Base-by-base conservation (phyloP, 192 early-diverging fungal species). In the Coemansia sp. region DNA sequence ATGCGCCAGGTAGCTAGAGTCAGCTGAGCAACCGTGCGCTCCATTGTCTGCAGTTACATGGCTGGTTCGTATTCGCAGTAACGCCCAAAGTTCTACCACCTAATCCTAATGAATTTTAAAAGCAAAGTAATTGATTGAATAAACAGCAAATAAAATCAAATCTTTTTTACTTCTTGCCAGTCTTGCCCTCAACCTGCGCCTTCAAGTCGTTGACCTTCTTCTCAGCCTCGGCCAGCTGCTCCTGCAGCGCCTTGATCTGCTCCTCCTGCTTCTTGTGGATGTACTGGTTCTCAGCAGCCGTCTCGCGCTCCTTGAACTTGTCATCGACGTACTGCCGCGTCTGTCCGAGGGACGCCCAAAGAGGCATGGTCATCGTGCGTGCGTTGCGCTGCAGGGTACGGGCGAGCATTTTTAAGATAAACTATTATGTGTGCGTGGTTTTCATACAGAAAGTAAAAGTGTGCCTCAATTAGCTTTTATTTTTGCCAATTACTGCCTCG, bases 241-340 rank as follows among this genome's bases (percentile, higher is more conserved):
- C 61, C 33, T 60, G 50, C 37, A 80, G 59, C 1, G 51, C 53
- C 66, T 62, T 30, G 27, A 80, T 24, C 64, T 80, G 52, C 30
- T 57, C 67, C 59, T 46, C 55, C 61, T 80, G 66, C 57, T 57
- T 65, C 33, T 80, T 60, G 67, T 59, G 77, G 25, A 73, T 67
- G 46, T 73, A 80, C 71, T 64, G 65, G 77, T 73, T 80, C 64
- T 80, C 77, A 11, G 63, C 58, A 0, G 77, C 77, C 15, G 51
- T 65, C 68, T 80, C 77, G 44, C 75, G 75, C 59, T 78, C 66
- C 62, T 61, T 34, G 51, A 78, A 78, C 62, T 47, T 57, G 75
- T 78, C 75, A 3, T 53, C 54, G 12, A 48, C 24, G 44, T 78
- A 68, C 14, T 39, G 34, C 41, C 65, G 62, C 14, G 14, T 33